phyloP scores from a whole-genome alignment of 2,329 filamentous ascomycete species.

The Colletotrichum sansevieriae region DNA sequence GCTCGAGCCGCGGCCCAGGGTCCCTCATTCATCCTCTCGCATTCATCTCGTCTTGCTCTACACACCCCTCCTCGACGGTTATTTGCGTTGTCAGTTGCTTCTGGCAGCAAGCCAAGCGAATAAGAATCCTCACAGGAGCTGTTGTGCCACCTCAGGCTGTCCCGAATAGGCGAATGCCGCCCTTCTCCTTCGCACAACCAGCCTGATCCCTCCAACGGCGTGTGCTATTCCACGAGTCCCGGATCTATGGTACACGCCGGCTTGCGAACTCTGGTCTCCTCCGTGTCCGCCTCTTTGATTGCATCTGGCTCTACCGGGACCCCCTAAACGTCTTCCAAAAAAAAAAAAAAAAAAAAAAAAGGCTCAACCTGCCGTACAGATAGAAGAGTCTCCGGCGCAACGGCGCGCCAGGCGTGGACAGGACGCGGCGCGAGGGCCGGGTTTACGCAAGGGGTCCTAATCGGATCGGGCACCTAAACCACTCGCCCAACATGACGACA shows the following conservation, averaged over 20 bases:
- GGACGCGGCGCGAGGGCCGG: background rate
- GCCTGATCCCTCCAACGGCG: slow-evolving; percentile 3
- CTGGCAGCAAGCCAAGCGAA: slow-evolving; percentile 6
- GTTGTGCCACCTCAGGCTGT: slow-evolving; percentile 4
- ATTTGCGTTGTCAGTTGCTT: background rate
- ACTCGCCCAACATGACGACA: slow-evolving; percentile 13
- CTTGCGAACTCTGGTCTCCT: background rate
- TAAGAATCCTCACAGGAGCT: background rate
- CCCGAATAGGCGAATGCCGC: slow-evolving; percentile 28
- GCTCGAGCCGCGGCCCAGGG: background rate
- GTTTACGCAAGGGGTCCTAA: background rate
- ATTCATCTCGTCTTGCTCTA: background rate
- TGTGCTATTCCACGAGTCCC: background rate
- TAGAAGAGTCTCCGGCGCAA: background rate
- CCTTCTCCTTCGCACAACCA: background rate
- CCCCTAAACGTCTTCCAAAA: background rate
- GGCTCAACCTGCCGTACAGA: background rate
- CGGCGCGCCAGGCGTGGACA: too few relatives aligned
- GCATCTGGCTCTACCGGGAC: slow-evolving; percentile 3
- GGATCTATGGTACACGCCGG: background rate
- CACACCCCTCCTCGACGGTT: slow-evolving; percentile 16
- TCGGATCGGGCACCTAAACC: background rate
- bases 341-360: too few relatives aligned
- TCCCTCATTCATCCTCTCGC: background rate
- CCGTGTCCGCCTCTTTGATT: background rate